phyloP scores from a whole-genome alignment of 805 yeast genomes.

The Starmerella sirachaensis region DNA sequence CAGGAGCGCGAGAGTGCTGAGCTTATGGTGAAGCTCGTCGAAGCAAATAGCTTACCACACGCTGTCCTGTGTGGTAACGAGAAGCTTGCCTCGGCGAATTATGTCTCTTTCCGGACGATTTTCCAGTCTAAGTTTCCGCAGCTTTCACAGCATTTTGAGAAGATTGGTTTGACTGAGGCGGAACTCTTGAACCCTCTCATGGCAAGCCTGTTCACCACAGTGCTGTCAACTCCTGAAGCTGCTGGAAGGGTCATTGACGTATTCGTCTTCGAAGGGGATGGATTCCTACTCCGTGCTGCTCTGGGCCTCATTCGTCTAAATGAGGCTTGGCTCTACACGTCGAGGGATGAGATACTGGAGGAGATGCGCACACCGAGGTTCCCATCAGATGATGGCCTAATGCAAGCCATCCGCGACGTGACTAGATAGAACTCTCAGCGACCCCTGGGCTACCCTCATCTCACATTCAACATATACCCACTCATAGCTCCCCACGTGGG shows the following conservation, averaged over 20 bases:
- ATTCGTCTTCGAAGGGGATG: constrained; percentile 49
- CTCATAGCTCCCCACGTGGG: no score
- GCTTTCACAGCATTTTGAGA: constrained; percentile 40
- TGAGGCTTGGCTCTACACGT: constrained; percentile 42
- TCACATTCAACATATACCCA: not conserved
- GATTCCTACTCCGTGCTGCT: constrained; percentile 40
- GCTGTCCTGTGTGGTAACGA: constrained; percentile 28
- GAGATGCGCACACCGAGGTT: constrained; percentile 17
- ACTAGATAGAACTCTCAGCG: constrained; percentile 3
- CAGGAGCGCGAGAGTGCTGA: constrained; percentile 32
- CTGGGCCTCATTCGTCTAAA: constrained; percentile 42
- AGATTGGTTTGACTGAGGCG: constrained; percentile 32
- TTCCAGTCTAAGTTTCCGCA: constrained; percentile 36
- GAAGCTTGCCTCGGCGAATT: constrained; percentile 30
- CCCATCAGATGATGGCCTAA: constrained; percentile 14
- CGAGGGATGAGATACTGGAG: constrained; percentile 36
- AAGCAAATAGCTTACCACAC: constrained; percentile 27
- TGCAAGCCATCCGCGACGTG: constrained; percentile 13
- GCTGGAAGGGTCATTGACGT: constrained; percentile 45
- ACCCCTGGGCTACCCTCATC: not conserved
- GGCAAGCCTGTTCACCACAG: constrained; percentile 35
- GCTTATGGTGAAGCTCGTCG: constrained; percentile 32
- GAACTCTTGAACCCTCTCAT: constrained; percentile 37
- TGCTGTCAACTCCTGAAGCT: constrained; percentile 35
- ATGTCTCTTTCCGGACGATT: constrained; percentile 38